These are phyloP conservation scores for Zygnema cylindricum DNA, from an alignment of 139 green algal species.

Conservation along the genomic window DNA sequence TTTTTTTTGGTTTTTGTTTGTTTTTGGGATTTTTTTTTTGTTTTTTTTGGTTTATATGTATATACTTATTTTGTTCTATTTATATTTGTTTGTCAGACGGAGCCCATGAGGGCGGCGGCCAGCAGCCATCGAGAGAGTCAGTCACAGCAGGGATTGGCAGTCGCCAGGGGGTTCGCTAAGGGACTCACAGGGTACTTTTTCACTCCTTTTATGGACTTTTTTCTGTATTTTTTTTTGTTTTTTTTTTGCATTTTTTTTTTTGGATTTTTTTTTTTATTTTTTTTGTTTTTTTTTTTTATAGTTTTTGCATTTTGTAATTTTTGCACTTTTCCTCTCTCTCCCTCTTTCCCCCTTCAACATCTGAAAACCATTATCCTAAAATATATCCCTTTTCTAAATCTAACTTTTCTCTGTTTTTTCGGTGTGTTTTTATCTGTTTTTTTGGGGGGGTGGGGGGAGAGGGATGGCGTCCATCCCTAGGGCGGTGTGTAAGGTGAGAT, in stretches of 20 bases:
- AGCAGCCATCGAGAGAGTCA: not conserved
- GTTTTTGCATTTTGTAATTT: too few relatives aligned
- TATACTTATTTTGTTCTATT: not conserved
- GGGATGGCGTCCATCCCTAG: too few relatives aligned
- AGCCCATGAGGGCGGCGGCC: constrained; percentile 30
- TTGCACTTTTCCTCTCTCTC: too few relatives aligned
- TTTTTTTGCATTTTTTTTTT: not conserved
- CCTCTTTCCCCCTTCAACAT: too few relatives aligned
- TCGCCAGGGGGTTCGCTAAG: constrained; percentile 10
- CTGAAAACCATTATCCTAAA: too few relatives aligned
- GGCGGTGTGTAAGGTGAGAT: too few relatives aligned
- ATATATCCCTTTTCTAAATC: too few relatives aligned
- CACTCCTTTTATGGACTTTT: not conserved
- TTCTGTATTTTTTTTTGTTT: not conserved
- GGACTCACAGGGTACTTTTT: constrained; percentile 27
- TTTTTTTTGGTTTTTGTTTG: not conserved
- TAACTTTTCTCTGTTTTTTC: too few relatives aligned
- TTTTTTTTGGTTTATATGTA: not conserved
- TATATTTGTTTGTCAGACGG: constrained; percentile 2
- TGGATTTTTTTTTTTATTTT: not conserved
- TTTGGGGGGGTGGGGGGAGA: too few relatives aligned
- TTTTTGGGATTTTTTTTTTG: not conserved
- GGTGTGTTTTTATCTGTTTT: too few relatives aligned
- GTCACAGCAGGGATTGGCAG: not conserved
- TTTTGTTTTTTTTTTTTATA: not conserved